Evolutionary conservation across 768 basidiomycete genomes (phyloP), one percentile per base, ranked within the genome.

Genomic region (Mycena polygramma): DNA sequence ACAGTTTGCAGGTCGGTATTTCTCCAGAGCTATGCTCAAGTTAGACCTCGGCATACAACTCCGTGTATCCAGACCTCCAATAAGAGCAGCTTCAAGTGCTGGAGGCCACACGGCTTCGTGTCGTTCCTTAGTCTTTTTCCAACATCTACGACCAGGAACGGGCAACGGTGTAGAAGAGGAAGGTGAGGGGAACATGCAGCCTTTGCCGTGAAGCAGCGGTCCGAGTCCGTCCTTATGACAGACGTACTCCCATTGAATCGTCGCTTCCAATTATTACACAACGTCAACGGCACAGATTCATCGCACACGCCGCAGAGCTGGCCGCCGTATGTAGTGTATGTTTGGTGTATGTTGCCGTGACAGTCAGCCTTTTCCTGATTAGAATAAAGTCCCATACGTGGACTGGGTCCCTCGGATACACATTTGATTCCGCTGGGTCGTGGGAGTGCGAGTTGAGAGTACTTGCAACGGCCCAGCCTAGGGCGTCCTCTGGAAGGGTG

Each of bases 21-120:
- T 87, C 71, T 83, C 85, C 74, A 87, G 85, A 39, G 85, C 90
- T 92, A 65, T 60, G 14, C 8, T 43, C 36, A 70, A 71, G 60
- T 39, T 57, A 75, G 22, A 52, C 14, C 66, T 55, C 30, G 30
- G 70, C 39, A 20, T 19, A n/a, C 2, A 22, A 14, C 36, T 54
- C 57, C 55, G 61, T 20, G 70, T 61, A 66, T 58, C 14, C 55
- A 62, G 9, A 90, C 91, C 91, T 83, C 90, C 84, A 54, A 92
- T 81, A 62, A 92, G 84, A 59, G 87, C 87, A 30, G 84, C 85
- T 79, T 92, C 91, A 61, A 91, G 83, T 62, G 83, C 77, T 5
- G 89, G 86, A 57, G 91, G 89, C 91, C 91, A 92, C 17, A 92
- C 88, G 6, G 86, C 84, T 73, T 90, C 90, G 57, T 73, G 79